phyloP scores from a whole-genome alignment of 1,284 basidiomycete species.

The Pseudozyma thailandica region DNA sequence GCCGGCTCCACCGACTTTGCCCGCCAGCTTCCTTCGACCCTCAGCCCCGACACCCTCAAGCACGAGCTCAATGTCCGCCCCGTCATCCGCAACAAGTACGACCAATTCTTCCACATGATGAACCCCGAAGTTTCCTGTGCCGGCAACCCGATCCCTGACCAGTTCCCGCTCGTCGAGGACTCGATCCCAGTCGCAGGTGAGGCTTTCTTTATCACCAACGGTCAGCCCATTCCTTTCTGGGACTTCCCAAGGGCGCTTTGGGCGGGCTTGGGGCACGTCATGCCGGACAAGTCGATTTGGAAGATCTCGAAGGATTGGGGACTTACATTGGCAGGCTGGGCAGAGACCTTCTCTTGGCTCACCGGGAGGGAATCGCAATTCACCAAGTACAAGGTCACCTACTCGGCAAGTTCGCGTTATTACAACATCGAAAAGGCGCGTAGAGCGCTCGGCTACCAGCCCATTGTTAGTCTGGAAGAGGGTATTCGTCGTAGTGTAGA shows the following conservation, averaged over 20 bases:
- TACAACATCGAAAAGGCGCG: slow-evolving; percentile 96
- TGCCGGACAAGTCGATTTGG: slow-evolving; percentile 46
- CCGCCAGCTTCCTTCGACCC: slow-evolving; percentile 47
- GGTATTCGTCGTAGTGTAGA: slow-evolving; percentile 81
- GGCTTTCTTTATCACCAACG: slow-evolving; percentile 97
- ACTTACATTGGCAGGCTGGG: slow-evolving; percentile 62
- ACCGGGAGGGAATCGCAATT: slow-evolving; percentile 86
- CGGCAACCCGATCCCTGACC: slow-evolving; percentile 51
- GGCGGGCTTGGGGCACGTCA: slow-evolving; percentile 70
- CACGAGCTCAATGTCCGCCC: slow-evolving; percentile 72
- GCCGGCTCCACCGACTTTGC: slow-evolving; percentile 61
- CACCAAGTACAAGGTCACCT: slow-evolving; percentile 86
- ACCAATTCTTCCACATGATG: slow-evolving; percentile 71
- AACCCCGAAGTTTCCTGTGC: slow-evolving; percentile 50
- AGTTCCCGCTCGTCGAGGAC: slow-evolving; percentile 69
- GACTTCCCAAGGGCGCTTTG: slow-evolving; percentile 89
- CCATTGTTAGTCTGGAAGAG: slow-evolving; percentile 87
- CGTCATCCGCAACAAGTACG: slow-evolving; percentile 77
- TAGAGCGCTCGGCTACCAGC: slow-evolving; percentile 90
- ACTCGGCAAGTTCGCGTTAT: slow-evolving; percentile 76
- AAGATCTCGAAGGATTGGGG: slow-evolving; percentile 56
- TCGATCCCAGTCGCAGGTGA: slow-evolving; percentile 85
- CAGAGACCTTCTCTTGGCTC: slow-evolving; percentile 81
- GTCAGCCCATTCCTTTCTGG: slow-evolving; percentile 96
- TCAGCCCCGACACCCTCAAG: slow-evolving; percentile 71